These are phyloP conservation scores for Postia placenta DNA, from an alignment of 768 basidiomycete species.

Conservation along the genomic window DNA sequence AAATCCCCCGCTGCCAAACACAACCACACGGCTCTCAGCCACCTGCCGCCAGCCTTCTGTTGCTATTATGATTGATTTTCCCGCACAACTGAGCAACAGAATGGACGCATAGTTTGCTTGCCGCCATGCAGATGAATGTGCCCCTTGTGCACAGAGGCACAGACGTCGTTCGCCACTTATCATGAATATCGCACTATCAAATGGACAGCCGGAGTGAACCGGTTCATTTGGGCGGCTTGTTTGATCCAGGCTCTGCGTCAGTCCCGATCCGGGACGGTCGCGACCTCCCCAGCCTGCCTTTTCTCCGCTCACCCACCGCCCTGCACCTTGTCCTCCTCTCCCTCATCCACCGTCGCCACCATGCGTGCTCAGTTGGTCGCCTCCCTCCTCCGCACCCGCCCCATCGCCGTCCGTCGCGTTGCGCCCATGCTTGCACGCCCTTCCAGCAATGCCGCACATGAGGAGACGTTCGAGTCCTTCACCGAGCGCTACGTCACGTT, in stretches of 20 bases:
- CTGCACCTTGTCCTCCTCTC: conserved; percentile 11
- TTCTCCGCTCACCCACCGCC: conserved; percentile 1
- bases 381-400: conserved; percentile 55
- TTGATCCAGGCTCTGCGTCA: conserved; percentile 16
- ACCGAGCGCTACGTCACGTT: conserved; percentile 90
- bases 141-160: too few relatives aligned
- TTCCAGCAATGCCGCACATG: conserved; percentile 59
- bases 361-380: conserved; percentile 59
- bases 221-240: conserved; percentile 15
- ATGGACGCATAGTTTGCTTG: too few relatives aligned
- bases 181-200: not conserved
- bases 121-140: too few relatives aligned
- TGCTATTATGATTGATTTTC: too few relatives aligned
- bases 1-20: conserved; percentile 17
- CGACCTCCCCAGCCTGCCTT: conserved; percentile 5
- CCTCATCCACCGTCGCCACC: conserved; percentile 17
- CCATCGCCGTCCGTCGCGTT: conserved; percentile 23
- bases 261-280: conserved; percentile 16
- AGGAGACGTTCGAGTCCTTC: conserved; percentile 93
- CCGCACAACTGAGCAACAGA: too few relatives aligned
- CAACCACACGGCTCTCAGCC: conserved; percentile 17
- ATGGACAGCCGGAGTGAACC: conserved; percentile 20
- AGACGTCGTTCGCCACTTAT: too few relatives aligned
- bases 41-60: conserved; percentile 1
- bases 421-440: conserved; percentile 44